Conservation (phyloP, 2,329 filamentous ascomycete species). For the Fusarium tupiense region DNA sequence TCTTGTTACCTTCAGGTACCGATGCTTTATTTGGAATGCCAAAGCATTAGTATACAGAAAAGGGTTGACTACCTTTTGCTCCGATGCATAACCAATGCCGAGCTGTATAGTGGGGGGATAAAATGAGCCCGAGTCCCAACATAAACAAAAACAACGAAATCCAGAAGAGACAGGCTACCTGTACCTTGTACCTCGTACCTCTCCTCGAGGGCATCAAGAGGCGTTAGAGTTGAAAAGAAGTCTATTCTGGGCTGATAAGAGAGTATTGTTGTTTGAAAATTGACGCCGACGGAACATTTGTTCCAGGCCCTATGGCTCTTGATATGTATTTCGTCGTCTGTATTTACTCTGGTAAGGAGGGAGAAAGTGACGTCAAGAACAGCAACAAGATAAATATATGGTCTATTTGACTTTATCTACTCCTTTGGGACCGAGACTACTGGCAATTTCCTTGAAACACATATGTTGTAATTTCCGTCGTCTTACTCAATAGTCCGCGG, state of each 20-base stretch:
- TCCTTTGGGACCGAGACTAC: neutral
- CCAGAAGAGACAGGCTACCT: too few species aligned
- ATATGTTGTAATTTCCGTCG: neutral
- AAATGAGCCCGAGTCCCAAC: too few species aligned
- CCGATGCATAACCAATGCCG: too few species aligned
- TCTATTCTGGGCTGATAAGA: neutral
- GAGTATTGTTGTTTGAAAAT: neutral
- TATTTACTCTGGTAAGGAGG: neutral
- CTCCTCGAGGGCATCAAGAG: neutral
- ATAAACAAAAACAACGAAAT: neutral
- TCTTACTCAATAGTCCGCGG: accelerated
- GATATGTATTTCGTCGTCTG: neutral
- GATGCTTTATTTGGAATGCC: accelerated
- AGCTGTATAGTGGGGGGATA: neutral
- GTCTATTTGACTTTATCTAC: neutral
- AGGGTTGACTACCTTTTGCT: neutral
- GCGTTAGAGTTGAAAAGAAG: neutral
- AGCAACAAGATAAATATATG: too few species aligned
- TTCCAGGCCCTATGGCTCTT: neutral
- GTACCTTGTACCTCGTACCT: too few species aligned
- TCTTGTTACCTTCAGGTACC: neutral
- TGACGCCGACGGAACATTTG: neutral
- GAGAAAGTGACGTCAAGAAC: neutral
- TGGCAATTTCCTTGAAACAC: neutral
- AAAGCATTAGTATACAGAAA: too few species aligned